Evolutionary conservation across 1,284 basidiomycete species (phyloP).

Genomic region (Xerocomus amazonicus): DNA sequence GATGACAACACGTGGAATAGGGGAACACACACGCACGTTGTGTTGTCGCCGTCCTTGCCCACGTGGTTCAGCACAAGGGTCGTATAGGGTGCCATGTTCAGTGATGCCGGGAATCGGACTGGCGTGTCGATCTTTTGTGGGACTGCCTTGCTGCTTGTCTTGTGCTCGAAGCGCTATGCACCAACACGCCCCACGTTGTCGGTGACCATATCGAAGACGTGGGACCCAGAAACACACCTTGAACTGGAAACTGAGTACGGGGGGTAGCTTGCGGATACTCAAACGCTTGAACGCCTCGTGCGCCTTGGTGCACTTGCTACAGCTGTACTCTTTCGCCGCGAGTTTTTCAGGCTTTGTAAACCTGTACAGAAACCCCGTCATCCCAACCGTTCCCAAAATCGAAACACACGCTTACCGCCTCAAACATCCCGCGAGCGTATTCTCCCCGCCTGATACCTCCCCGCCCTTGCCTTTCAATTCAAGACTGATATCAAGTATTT

Average conservation of each 20-base stretch:
- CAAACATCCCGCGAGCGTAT: slow-evolving; percentile 67
- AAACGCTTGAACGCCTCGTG: slow-evolving; percentile 81
- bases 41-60: slow-evolving; percentile 41
- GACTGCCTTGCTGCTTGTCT: slow-evolving; percentile 62
- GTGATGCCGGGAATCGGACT: slow-evolving; percentile 77
- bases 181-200: too few relatives aligned
- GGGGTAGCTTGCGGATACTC: slow-evolving; percentile 81
- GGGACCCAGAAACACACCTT: slow-evolving; percentile 57
- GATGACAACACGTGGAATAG: neutral
- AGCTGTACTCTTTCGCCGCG: slow-evolving; percentile 68
- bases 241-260: slow-evolving; percentile 92
- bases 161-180: slow-evolving; percentile 82
- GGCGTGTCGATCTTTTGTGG: slow-evolving; percentile 84
- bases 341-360: slow-evolving; percentile 78
- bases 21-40: slow-evolving; percentile 32
- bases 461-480: slow-evolving; percentile 67
- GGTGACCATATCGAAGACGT: neutral
- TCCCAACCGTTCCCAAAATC: too few relatives aligned
- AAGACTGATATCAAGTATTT: slow-evolving; percentile 89
- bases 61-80: slow-evolving; percentile 51
- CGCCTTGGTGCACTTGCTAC: slow-evolving; percentile 67
- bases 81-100: slow-evolving; percentile 90
- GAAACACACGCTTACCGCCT: slow-evolving; percentile 47
- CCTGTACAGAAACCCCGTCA: slow-evolving; percentile 35
- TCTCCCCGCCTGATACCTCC: slow-evolving; percentile 41